Evolutionary conservation across 1,284 basidiomycete genomes (phyloP), one percentile per base, ranked within the genome.

Genomic region (Ustilago sp.): DNA sequence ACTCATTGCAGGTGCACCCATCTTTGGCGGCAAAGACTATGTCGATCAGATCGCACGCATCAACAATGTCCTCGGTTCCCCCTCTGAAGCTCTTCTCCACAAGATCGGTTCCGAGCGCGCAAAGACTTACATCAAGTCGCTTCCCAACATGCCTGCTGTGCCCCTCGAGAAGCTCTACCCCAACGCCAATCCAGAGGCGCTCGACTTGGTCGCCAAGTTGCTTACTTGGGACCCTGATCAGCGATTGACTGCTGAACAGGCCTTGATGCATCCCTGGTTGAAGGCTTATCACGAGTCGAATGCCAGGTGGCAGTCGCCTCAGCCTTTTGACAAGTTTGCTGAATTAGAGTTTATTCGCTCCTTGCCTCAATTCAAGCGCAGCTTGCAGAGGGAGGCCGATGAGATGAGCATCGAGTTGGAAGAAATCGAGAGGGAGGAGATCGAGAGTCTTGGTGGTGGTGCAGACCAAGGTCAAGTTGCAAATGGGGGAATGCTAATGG

Each of bases 21-120:
- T 86, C 60, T 86, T 84, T 71, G 77, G 82, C 28, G 84, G 84
- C 57, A 80, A 84, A 58, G 83, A 86, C 73, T 85, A 84, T 61
- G 83, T 84, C 61, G 83, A 86, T 58, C 84, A 86, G 63, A 83
- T 86, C 19, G 77, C 79, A 7, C 72, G 82, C 51, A 86, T 86
- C 73, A 76, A 83, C 70, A 77, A 76, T 38, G 73, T 86, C 23
- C 80, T 86, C n/a, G 84, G 84, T 32, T 73, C 77, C 11, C 83
- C 84, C 13, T 62, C 80, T 2, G 67, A 80, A 19, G 63, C 70
- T 2, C 73, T 81, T 1, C 65, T 84, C 23, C 74, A 75, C 55
- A 80, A 79, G 71, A 81, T 85, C 35, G 81, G 84, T 35, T 84
- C 82, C 9, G 74, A 80, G 32, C 77, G 80, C 11, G 83, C 83